Percentiles rank a stretch among this genome's conserved stretches.
Conservation (phyloP, 306 rosid genomes). For the Trifolium pratense region DNA sequence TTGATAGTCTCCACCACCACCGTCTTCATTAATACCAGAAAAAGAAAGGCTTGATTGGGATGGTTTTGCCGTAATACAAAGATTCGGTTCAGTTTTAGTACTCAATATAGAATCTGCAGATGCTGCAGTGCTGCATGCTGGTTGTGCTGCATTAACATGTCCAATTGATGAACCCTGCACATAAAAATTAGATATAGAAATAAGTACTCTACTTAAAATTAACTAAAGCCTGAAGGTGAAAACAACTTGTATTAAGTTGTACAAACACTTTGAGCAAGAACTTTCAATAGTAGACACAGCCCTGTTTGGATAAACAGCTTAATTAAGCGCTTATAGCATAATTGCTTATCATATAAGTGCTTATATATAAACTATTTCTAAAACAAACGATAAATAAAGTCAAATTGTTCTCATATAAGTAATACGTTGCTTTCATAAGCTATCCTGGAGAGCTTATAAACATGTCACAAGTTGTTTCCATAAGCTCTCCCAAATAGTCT, state of each 20-base stretch:
- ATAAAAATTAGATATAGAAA: constrained; percentile 22
- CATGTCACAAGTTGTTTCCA: neutral
- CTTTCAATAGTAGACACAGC: neutral
- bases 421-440: neutral
- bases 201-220: constrained; percentile 15
- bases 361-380: neutral
- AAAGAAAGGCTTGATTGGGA: constrained; percentile 75
- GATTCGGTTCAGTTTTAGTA: constrained; percentile 75
- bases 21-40: constrained; percentile 77
- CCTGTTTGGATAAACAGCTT: neutral
- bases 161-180: constrained; percentile 68
- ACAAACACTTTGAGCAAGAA: too few relatives aligned
- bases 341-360: neutral
- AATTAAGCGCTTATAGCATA: neutral
- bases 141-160: constrained; percentile 55
- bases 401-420: neutral
- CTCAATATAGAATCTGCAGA: constrained; percentile 85
- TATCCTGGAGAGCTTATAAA: neutral
- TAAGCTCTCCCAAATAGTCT: neutral
- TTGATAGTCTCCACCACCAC: constrained; percentile 75
- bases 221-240: neutral
- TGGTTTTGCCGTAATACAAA: constrained; percentile 62
- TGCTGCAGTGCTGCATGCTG: constrained; percentile 82
- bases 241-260: neutral
- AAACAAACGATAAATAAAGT: neutral